Evolutionary conservation across 495 filamentous ascomycete species (phyloP), one percentile per base, ranked within the genome.

Genomic region (Pyrenula massariospora): DNA sequence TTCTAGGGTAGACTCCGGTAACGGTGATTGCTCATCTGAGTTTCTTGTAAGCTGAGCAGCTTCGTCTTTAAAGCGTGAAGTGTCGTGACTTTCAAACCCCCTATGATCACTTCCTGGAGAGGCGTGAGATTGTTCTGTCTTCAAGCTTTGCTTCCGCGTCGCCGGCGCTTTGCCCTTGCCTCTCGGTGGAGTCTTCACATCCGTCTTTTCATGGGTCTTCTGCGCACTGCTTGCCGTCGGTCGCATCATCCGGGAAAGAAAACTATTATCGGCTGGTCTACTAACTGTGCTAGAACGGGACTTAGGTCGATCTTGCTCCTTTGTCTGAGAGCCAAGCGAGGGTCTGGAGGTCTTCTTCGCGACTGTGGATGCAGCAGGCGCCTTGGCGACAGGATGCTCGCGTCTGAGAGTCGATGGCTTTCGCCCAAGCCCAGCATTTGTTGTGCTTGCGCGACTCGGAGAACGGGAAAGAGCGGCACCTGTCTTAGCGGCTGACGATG

Each of bases 221-320:
- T 78, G 86, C 3, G 87, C 80, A 25, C 86, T 91, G 56, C 82
- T 81, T 22, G 86, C 81, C 10, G 91, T 96, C 2, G 90, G 91
- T 11, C 89, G 82, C 89, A 89, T 95, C 91, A 96, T 95, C 56
- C 91, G 77, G 8, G 87, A 88, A 15, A 96, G 75, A 70, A 96
- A 96, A 2, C 84, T 70, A 55, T 90, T 86, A 62, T 87, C 84
- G 1, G 84, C 75, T 1, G 81, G 67, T 24, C 24, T 57, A 55
- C 69, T 73, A 25, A 71, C 50, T 31, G 68, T 73, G 60, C 74
- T 77, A 22, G 64, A 57, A 22, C 73, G 70, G 19, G 74, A 71
- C 54, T 64, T 69, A 1, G 73, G 68, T n/a, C 72, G 72, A 21
- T 76, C 73, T 24, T 53, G 60, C 12, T 60, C 60, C 36, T 58